Evolutionary conservation across 192 early-diverging fungal species (phyloP).

Genomic region (Coemansia sp.): DNA sequence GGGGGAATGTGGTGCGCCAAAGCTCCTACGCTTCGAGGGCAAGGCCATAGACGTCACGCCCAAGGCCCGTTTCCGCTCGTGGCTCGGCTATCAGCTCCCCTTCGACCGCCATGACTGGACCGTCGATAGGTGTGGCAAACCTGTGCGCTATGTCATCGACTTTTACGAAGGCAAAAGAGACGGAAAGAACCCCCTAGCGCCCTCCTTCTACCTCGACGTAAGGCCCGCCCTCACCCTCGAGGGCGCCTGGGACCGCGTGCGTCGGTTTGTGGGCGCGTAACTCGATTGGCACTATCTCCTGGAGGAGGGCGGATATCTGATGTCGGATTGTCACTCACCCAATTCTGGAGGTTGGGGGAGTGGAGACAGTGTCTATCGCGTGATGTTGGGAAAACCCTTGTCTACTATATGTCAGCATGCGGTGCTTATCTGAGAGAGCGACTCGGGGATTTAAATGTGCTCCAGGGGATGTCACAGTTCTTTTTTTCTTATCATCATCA

Average conservation of each 20-base stretch:
- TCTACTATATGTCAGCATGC: background rate
- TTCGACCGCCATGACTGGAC: conserved; percentile 97
- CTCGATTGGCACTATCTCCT: background rate
- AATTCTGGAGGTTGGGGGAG: background rate
- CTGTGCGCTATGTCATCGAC: conserved; percentile 87
- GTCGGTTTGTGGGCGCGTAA: conserved; percentile 14
- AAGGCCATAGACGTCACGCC: conserved; percentile 35
- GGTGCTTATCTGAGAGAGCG: background rate
- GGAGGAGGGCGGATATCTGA: background rate
- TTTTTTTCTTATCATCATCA: background rate
- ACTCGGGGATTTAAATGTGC: background rate
- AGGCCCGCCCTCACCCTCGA: conserved; percentile 69
- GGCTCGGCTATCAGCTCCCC: conserved; percentile 66
- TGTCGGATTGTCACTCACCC: background rate
- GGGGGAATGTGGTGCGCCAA: conserved; percentile 32
- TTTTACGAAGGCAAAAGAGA: conserved; percentile 76
- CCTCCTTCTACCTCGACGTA: conserved; percentile 86
- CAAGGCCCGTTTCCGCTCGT: conserved; percentile 34
- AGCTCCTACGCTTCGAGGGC: conserved; percentile 50
- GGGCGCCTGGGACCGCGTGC: conserved; percentile 36
- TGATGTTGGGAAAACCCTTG: background rate
- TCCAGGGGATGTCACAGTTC: background rate
- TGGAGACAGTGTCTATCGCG: background rate
- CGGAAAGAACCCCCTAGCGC: conserved; percentile 45
- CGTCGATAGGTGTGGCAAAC: conserved; percentile 86